A percentile compares a stretch with the other conserved stretches of the same genome.
Conservation (phyloP, 805 yeast genomes). For the Wickerhamiella azymoides region DNA sequence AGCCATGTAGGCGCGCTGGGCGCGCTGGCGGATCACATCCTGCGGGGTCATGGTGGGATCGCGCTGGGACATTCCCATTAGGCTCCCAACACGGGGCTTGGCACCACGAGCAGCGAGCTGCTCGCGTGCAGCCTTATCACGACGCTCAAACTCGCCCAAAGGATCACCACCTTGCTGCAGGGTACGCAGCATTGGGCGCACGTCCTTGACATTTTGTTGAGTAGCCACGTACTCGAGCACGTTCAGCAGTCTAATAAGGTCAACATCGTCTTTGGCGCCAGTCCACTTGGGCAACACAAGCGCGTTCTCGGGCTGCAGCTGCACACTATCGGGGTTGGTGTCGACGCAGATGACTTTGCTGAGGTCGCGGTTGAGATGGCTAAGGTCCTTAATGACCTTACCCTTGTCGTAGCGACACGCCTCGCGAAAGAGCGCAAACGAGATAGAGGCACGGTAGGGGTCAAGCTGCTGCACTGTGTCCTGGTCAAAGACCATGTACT, state of each 20-base stretch:
- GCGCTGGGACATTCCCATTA: slow-evolving; percentile 44
- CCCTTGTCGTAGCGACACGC: slow-evolving; percentile 86
- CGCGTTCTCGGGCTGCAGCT: slow-evolving; percentile 90
- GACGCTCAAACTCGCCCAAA: slow-evolving; percentile 62
- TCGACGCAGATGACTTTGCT: slow-evolving; percentile 71
- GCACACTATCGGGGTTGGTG: slow-evolving; percentile 53
- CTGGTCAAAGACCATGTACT: slow-evolving; percentile 75
- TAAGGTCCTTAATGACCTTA: slow-evolving; percentile 74
- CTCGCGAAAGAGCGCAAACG: slow-evolving; percentile 79
- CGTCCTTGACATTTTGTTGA: slow-evolving; percentile 60
- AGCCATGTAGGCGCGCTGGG: slow-evolving; percentile 74
- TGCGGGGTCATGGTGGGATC: slow-evolving; percentile 60
- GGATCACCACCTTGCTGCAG: slow-evolving; percentile 46
- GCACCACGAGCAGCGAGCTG: slow-evolving; percentile 23
- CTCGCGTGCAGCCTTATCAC: slow-evolving; percentile 61
- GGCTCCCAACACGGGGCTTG: slow-evolving; percentile 40
- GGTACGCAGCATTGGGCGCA: slow-evolving; percentile 71
- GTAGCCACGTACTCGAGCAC: slow-evolving; percentile 90
- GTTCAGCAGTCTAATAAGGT: slow-evolving; percentile 68
- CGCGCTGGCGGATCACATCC: slow-evolving; percentile 81
- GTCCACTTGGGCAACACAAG: slow-evolving; percentile 74
- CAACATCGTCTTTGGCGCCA: slow-evolving; percentile 68
- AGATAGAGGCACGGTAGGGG: slow-evolving; percentile 79
- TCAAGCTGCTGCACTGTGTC: slow-evolving; percentile 77
- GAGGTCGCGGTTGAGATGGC: slow-evolving; percentile 81